These are phyloP conservation scores for Blastobotrys americana DNA, from an alignment of 805 yeast genomes.

Conservation along the genomic window DNA sequence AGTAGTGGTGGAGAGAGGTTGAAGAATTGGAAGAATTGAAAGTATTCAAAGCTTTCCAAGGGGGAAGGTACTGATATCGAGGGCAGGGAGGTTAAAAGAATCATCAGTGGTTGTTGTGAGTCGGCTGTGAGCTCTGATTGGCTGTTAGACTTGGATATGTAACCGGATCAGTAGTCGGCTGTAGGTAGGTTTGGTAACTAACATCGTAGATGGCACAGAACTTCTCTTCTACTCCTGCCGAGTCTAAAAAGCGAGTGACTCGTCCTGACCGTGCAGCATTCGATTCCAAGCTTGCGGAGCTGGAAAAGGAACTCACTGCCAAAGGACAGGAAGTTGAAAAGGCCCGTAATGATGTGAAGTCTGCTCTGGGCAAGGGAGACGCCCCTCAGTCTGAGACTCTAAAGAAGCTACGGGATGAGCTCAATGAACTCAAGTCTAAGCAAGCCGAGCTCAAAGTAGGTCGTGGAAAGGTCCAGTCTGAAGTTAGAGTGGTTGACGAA, in stretches of 20 bases:
- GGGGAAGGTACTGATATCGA: too few species aligned
- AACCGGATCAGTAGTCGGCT: too few species aligned
- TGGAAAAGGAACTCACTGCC: conserved; percentile 24
- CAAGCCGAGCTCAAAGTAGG: conserved; percentile 40
- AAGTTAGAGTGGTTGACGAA: conserved; percentile 63
- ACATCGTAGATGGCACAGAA: not conserved
- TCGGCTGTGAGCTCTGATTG: too few species aligned
- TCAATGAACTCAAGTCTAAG: conserved; percentile 39
- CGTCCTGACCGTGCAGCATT: conserved; percentile 26
- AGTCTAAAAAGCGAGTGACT: conserved; percentile 16
- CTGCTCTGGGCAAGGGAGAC: conserved; percentile 28
- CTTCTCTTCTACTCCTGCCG: not conserved
- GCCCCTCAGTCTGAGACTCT: conserved; percentile 31
- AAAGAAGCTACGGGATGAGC: conserved; percentile 46
- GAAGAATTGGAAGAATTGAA: too few species aligned
- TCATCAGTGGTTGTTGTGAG: too few species aligned
- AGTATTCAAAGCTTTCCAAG: too few species aligned
- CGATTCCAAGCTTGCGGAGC: conserved; percentile 23
- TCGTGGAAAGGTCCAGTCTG: conserved; percentile 45
- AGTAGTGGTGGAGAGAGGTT: too few species aligned
- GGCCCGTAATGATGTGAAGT: conserved; percentile 23
- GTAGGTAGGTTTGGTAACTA: too few species aligned
- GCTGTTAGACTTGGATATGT: too few species aligned
- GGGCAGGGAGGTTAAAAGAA: too few species aligned
- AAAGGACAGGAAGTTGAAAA: conserved; percentile 22